These are phyloP conservation scores for Climacium dendroides DNA, from an alignment of 225 moss, liverwort and hornwort genomes.

Conservation along the genomic window DNA sequence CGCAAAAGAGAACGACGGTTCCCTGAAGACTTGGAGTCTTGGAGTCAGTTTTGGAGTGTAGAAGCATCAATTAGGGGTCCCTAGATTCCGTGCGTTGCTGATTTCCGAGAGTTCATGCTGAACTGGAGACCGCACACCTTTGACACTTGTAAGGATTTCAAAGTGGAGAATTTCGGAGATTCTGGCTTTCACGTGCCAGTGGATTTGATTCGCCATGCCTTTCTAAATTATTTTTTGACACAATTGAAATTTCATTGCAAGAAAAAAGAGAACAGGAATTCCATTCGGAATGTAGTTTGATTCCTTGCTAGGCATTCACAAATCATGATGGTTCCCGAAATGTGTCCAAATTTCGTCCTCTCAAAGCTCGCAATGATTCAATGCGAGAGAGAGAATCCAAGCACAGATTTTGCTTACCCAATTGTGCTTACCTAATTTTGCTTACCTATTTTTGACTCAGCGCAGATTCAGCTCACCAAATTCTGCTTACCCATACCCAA, in stretches of 20 bases:
- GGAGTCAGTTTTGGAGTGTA: background rate
- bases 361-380: background rate
- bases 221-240: background rate
- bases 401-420: too few species aligned
- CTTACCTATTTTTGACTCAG: background rate
- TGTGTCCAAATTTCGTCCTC: background rate
- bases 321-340: background rate
- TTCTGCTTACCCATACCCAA: background rate
- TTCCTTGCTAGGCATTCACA: background rate
- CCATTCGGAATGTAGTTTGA: background rate
- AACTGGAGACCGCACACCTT: background rate
- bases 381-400: background rate
- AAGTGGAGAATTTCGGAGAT: background rate
- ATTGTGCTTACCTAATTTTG: too few species aligned
- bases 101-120: background rate
- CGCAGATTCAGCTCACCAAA: background rate
- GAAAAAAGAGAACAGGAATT: background rate
- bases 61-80: background rate
- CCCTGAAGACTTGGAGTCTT: background rate
- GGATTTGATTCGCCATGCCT: background rate
- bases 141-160: background rate
- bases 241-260: background rate
- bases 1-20: background rate
- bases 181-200: background rate
- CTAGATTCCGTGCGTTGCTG: background rate